Evolutionary conservation across 148 eudicot species (phyloP).

Genomic region (Rhododendron griersonianum): DNA sequence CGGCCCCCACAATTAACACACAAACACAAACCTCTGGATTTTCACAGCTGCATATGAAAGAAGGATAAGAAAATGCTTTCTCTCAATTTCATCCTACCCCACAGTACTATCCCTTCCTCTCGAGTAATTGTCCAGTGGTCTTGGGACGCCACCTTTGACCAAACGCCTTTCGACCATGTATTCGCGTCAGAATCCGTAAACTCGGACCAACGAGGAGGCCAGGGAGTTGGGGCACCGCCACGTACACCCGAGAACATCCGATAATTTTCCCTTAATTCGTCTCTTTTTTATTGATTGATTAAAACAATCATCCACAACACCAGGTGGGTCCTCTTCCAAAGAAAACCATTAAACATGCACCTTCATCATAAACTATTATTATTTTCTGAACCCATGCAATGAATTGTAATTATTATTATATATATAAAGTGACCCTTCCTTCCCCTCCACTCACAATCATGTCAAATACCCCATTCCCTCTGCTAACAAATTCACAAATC

Average conservation of each 20-base stretch:
- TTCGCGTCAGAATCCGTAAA: no score
- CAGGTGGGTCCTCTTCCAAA: neutral
- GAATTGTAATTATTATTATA: neutral
- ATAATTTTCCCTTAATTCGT: neutral
- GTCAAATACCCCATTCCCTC: constrained; percentile 4
- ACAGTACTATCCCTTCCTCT: neutral
- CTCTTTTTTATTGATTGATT: neutral
- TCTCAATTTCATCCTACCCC: neutral
- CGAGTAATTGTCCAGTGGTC: no score
- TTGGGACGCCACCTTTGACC: no score
- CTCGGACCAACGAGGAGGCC: neutral
- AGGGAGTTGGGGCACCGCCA: neutral
- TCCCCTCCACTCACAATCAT: constrained; percentile 31
- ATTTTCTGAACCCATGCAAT: neutral
- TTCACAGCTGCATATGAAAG: neutral
- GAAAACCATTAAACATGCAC: neutral
- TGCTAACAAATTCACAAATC: neutral
- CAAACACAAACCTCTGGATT: constrained; percentile 26
- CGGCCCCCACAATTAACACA: constrained; percentile 19
- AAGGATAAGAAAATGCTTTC: neutral
- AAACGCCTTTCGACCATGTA: no score
- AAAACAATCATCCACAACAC: neutral
- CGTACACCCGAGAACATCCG: neutral
- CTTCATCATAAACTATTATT: neutral
- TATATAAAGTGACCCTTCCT: constrained; percentile 14